A percentile compares a stretch with the other conserved stretches of the same genome.
Conservation (phyloP, 2,329 filamentous ascomycete genomes). For the Zalaria obscura region DNA sequence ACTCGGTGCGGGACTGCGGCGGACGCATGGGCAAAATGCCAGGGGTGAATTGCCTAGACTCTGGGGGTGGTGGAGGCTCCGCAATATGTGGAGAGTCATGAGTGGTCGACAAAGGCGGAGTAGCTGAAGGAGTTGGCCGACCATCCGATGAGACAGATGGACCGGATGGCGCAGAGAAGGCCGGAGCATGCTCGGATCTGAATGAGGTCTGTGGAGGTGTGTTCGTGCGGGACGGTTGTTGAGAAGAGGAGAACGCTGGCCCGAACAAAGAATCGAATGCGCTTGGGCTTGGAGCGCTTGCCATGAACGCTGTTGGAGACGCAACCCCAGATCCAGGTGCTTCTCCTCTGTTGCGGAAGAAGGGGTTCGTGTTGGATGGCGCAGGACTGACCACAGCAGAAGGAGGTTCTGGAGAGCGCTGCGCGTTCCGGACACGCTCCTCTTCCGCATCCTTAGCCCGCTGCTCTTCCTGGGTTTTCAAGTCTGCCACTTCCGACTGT, state of each 20-base stretch:
- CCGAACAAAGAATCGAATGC: conserved; percentile 22
- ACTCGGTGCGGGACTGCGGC: conserved; percentile 43
- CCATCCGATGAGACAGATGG: conserved; percentile 23
- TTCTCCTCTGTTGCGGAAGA: conserved; percentile 52
- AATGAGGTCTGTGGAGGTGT: conserved; percentile 46
- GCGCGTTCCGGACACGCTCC: conserved; percentile 30
- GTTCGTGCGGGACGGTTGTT: conserved; percentile 12
- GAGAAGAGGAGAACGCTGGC: conserved; percentile 27
- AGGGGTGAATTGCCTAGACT: conserved; percentile 65
- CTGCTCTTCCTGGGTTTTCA: conserved; percentile 49
- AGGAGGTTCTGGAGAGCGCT: conserved; percentile 15
- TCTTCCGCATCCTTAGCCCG: conserved; percentile 21
- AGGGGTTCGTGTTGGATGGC: conserved; percentile 70
- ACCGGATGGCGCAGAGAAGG: conserved; percentile 25
- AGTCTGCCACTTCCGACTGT: conserved; percentile 61
- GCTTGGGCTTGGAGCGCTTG: conserved; percentile 16
- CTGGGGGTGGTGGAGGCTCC: conserved; percentile 51
- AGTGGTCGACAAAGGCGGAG: conserved; percentile 41
- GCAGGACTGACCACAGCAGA: conserved; percentile 52
- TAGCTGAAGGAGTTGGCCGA: conserved; percentile 47
- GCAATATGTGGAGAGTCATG: conserved; percentile 39
- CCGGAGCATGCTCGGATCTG: conserved; percentile 28
- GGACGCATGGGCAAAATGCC: conserved; percentile 57
- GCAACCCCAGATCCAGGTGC: conserved; percentile 1
- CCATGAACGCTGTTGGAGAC: conserved; percentile 4